Percentiles rank a stretch among this genome's conserved stretches.
Evolutionary conservation across 2,329 filamentous ascomycete species (phyloP).

Genomic region (Plenodomus biglobosus): DNA sequence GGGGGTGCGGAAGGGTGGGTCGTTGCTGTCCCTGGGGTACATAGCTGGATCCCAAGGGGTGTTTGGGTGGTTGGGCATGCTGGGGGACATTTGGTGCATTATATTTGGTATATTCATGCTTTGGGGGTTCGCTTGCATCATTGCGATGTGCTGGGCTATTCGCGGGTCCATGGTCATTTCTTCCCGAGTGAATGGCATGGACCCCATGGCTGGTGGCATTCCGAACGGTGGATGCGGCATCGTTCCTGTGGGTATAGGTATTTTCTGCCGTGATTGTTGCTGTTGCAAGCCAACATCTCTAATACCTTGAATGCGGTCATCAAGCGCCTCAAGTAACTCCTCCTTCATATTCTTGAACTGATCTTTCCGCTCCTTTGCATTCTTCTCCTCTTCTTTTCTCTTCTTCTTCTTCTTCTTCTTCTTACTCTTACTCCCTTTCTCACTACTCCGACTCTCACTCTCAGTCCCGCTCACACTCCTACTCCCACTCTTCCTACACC

Average conservation of each 20-base stretch:
- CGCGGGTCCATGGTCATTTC: constrained; percentile 12
- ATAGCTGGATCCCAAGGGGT: constrained; percentile 1
- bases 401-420: constrained; percentile 9
- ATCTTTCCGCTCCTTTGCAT: background rate
- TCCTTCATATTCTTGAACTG: constrained; percentile 15
- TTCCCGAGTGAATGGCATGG: constrained; percentile 1
- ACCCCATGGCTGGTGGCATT: constrained; percentile 2
- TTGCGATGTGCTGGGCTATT: constrained; percentile 8
- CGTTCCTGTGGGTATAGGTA: background rate
- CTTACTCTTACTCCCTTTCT: constrained; percentile 7
- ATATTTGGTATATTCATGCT: background rate
- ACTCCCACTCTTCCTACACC: constrained; percentile 10
- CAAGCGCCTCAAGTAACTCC: constrained; percentile 15
- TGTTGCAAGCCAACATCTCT: constrained; percentile 3
- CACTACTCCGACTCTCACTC: constrained; percentile 1
- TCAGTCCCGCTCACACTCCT: background rate
- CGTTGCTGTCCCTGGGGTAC: constrained; percentile 1
- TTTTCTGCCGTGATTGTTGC: background rate
- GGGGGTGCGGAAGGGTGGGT: constrained; percentile 7
- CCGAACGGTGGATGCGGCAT: background rate
- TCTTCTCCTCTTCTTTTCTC: constrained; percentile 5
- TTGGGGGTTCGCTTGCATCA: constrained; percentile 9
- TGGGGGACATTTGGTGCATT: constrained; percentile 5
- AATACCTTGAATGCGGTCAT: constrained; percentile 10
- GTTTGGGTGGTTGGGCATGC: constrained; percentile 7